A percentile compares a stretch with the other conserved stretches of the same genome.
These are phyloP conservation scores for Brettanomyces bruxellensis DNA, from an alignment of 805 yeast genomes.

Conservation along the genomic window DNA sequence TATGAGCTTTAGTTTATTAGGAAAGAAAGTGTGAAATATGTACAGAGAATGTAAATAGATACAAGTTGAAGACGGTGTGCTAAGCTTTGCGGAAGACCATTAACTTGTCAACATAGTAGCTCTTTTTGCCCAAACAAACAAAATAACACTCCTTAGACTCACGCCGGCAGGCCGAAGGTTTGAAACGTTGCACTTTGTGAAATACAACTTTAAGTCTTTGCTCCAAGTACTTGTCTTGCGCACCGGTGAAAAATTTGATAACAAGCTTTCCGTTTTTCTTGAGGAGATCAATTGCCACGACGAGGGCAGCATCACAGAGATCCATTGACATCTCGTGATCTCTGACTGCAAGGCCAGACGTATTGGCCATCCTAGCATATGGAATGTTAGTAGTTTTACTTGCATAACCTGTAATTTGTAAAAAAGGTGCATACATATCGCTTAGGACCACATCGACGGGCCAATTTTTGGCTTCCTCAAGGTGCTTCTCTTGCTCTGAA, in stretches of 20 bases:
- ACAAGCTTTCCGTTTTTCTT: constrained; percentile 64
- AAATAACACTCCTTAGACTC: constrained; percentile 82
- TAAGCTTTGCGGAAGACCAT: constrained; percentile 30
- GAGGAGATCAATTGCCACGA: constrained; percentile 64
- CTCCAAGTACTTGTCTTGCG: constrained; percentile 63
- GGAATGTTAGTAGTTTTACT: constrained; percentile 67
- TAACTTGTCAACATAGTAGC: constrained; percentile 30
- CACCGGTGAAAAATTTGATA: constrained; percentile 80
- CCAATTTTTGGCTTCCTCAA: constrained; percentile 5
- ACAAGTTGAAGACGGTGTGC: too few species aligned
- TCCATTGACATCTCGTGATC: constrained; percentile 88
- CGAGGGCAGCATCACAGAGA: constrained; percentile 82
- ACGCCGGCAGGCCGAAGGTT: constrained; percentile 72
- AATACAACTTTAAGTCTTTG: constrained; percentile 50
- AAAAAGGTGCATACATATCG: constrained; percentile 73
- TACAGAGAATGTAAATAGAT: too few species aligned
- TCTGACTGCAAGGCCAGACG: constrained; percentile 69
- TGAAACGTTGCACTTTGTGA: constrained; percentile 52
- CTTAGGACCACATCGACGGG: constrained; percentile 64
- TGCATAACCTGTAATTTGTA: constrained; percentile 42
- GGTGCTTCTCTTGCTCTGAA: neutral
- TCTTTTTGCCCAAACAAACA: constrained; percentile 48
- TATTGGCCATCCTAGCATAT: constrained; percentile 86
- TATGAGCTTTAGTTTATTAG: too few species aligned
- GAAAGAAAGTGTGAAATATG: too few species aligned